Evolutionary conservation across 1,284 basidiomycete species (phyloP).

Genomic region (Pseudozyma sp.): DNA sequence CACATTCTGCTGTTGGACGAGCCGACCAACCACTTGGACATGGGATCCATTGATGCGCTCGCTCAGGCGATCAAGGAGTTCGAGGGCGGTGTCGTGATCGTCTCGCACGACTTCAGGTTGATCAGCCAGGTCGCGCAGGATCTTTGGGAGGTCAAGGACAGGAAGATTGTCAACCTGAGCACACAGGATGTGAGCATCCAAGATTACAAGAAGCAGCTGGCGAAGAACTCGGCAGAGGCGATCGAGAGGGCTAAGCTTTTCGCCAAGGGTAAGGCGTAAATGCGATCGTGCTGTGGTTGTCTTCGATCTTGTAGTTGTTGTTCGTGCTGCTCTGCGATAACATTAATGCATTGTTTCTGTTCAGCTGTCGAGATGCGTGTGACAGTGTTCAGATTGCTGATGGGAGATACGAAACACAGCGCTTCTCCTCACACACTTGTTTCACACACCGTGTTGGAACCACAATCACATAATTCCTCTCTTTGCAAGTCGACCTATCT

Average conservation of each 20-base stretch:
- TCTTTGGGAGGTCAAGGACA: constrained; percentile 96
- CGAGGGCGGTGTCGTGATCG: constrained; percentile 85
- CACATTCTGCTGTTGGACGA: constrained; percentile 70
- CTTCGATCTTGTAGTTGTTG: background rate
- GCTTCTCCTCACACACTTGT: background rate
- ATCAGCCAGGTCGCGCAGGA: constrained; percentile 76
- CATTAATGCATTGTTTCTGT: too few relatives aligned
- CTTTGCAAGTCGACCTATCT: constrained; percentile 5
- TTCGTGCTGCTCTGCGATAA: too few relatives aligned
- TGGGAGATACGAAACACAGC: too few relatives aligned
- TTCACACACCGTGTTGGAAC: too few relatives aligned
- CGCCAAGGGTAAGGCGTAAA: constrained; percentile 54
- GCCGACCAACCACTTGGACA: constrained; percentile 90
- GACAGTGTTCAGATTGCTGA: too few relatives aligned
- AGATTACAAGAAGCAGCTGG: constrained; percentile 68
- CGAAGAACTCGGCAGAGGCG: constrained; percentile 60
- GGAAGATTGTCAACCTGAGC: constrained; percentile 91
- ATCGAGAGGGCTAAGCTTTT: constrained; percentile 67
- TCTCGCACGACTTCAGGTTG: constrained; percentile 66
- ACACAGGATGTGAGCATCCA: constrained; percentile 75
- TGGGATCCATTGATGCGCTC: constrained; percentile 94
- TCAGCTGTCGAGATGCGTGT: too few relatives aligned
- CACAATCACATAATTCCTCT: too few relatives aligned
- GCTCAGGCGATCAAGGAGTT: constrained; percentile 95
- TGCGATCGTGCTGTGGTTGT: background rate